Evolutionary conservation across 139 green algal species (phyloP).

Genomic region (Micractinium conductrix): DNA sequence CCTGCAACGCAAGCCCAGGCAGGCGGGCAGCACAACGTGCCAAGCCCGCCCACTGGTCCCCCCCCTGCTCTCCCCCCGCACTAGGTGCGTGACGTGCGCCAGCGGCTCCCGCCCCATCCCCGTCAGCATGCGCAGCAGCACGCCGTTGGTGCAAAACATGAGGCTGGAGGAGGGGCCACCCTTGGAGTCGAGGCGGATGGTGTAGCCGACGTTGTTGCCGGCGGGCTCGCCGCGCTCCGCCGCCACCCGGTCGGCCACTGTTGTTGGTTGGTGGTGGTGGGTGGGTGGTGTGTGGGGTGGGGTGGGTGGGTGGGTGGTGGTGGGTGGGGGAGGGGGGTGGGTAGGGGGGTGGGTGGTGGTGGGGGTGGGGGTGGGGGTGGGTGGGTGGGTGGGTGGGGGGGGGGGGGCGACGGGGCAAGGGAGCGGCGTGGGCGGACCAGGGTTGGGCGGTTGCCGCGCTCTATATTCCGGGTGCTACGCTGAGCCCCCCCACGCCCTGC

Average conservation of each 20-base stretch:
- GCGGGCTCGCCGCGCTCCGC: slow-evolving; percentile 70
- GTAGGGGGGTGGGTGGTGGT: neutral
- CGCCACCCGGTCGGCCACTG: slow-evolving; percentile 78
- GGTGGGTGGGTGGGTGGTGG: no score
- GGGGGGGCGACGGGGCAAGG: no score
- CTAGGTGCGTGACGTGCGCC: slow-evolving; percentile 59
- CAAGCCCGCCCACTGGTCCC: neutral
- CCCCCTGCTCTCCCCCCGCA: slow-evolving; percentile 10
- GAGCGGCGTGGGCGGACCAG: no score
- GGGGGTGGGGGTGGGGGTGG: neutral
- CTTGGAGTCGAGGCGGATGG: slow-evolving; percentile 77
- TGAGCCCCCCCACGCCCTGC: no score
- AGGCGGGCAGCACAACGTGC: neutral
- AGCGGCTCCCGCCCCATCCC: slow-evolving; percentile 21
- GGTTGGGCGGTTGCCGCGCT: no score
- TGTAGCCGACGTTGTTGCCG: slow-evolving; percentile 83
- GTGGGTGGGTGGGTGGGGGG: neutral
- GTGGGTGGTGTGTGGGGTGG: no score
- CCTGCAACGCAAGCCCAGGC: neutral
- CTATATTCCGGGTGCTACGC: no score
- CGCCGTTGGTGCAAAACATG: slow-evolving; percentile 84
- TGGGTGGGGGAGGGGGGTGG: no score
- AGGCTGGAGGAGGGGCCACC: slow-evolving; percentile 45
- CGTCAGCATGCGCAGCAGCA: slow-evolving; percentile 76
- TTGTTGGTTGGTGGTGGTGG: neutral